Base-by-base conservation (phyloP, 768 basidiomycete species). In the Russula olivacea region DNA sequence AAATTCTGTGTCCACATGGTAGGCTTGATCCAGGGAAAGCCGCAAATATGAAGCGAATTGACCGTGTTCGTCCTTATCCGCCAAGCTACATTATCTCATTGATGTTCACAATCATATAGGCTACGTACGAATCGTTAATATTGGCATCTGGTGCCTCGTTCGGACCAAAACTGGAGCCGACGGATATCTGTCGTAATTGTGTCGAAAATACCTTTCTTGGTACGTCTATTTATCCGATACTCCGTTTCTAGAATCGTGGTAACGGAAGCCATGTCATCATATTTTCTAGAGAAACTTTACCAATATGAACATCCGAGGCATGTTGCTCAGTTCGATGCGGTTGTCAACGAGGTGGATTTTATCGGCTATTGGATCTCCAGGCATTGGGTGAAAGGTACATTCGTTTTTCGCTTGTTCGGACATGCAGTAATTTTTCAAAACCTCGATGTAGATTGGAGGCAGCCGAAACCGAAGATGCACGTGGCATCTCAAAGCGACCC, bases 391-490 rank as follows among this genome's bases (percentile, higher is more conserved):
- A 87, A 80, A 81, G 91, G 91, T 88, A 61, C 17, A 61, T 49
- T 47, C 34, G 17, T 66, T 41, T 40, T 9, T 49, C 25, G 36
- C 12, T 65, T 45, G 40, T 14, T 49, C 25, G 32, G 19, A 23
- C 53, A 49, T 49, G 55, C 62, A 62, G 50, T 5, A n/a, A 23
- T 25, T 21, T 25, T 64, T 5, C 62, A 68, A 25, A 45, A 40
- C 10, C 19, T 38, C 52, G 1, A 59, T 50, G 36, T 25, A 93
- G 92, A 91, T 71, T 94, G 92, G 92, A 77, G 77, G 71, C 73
- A 83, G 57, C 69, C 73, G 50, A 87, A 81, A 68, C 92, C 92
- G 25, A 89, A 83, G 73, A 91, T 93, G 88, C 91, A 93, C 70
- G 73, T 75, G 32, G 68, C 73, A 41, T 76, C 75, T 43, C 70